A percentile compares a stretch with the other conserved stretches of the same genome.
Evolutionary conservation across 305 asterid genomes (phyloP).

Genomic region (Rubia peregrina): DNA sequence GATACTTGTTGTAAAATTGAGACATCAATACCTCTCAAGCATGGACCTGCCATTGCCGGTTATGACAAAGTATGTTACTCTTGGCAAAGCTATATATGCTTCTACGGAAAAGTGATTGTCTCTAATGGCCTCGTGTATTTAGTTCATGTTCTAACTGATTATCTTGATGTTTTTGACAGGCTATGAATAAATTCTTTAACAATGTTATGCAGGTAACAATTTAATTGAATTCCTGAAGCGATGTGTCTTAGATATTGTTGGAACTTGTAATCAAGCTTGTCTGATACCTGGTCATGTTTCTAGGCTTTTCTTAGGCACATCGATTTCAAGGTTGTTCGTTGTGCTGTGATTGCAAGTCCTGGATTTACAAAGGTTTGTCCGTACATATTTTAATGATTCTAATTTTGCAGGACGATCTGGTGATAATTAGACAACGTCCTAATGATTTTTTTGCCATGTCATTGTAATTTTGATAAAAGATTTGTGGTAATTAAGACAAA

Average conservation of each 20-base stretch:
- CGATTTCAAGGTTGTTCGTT: constrained; percentile 85
- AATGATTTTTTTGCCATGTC: background rate
- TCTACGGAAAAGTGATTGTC: background rate
- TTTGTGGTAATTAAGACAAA: background rate
- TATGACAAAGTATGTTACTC: constrained; percentile 71
- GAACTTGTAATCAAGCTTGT: background rate
- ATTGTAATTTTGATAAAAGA: background rate
- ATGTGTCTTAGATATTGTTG: background rate
- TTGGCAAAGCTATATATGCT: constrained; percentile 4
- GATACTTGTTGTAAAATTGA: constrained; percentile 74
- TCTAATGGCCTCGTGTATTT: background rate
- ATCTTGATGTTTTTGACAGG: constrained; percentile 42
- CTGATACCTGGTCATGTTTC: constrained; percentile 21
- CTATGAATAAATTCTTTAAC: constrained; percentile 78
- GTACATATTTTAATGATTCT: background rate
- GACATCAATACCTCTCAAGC: constrained; percentile 97
- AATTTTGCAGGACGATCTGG: background rate
- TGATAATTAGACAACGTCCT: background rate
- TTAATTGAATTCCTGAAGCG: background rate
- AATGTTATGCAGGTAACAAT: constrained; percentile 61
- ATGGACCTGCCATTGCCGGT: constrained; percentile 93
- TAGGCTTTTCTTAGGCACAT: constrained; percentile 81
- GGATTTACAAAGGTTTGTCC: constrained; percentile 85
- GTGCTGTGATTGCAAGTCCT: constrained; percentile 98
- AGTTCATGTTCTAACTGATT: constrained; percentile 15